Base-by-base conservation (phyloP, 768 basidiomycete genomes). In the Russula sp. region DNA sequence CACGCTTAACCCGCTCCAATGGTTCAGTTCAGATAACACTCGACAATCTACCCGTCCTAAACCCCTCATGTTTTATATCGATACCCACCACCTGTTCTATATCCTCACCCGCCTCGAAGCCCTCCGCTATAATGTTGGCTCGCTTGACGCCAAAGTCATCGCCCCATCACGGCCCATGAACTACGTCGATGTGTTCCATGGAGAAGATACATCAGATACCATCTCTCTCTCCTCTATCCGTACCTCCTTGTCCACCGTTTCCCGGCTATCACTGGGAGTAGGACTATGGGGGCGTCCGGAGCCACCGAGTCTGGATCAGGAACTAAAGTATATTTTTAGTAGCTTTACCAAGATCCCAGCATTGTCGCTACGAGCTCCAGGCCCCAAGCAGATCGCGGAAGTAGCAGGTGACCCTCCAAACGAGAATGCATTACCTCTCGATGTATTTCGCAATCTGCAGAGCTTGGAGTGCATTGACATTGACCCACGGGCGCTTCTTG, bases 261-360 rank as follows among this genome's bases (percentile, higher is more conserved):
- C 91, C 34, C 80, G 78, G 36, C 78, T 92, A 32, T 93, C 92
- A 0, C 77, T 95, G 38, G 85, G 89, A 34, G 78, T 75, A 5
- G 79, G 84, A 57, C 92, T 89, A 89, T 94, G 89, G 89, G 76
- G 80, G 50, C 78, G 80, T 64, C 72, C 81, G 6, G 81, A 85
- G 62, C 83, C 82, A 42, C 83, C 81, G 13, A 81, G 72, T 64
- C 75, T 89, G 68, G 88, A 94, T 61, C 72, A 78, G 2, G 89
- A 93, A 70, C 85, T 96, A 73, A 93, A 86, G 73, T 92, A 87
- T 74, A 81, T 95, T 66, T 96, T 86, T 77, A 92, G 92, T 73
- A 84, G 87, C 72, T 92, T 96, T 78, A 97, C 92, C 50, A 93
- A 90, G 75, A 78, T 97, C 0, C 94, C 94, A 18, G 88, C 92